Evolutionary conservation across 108 stramenopile genomes (phyloP).

Genomic region (Pseudonitzschia multiseries): DNA sequence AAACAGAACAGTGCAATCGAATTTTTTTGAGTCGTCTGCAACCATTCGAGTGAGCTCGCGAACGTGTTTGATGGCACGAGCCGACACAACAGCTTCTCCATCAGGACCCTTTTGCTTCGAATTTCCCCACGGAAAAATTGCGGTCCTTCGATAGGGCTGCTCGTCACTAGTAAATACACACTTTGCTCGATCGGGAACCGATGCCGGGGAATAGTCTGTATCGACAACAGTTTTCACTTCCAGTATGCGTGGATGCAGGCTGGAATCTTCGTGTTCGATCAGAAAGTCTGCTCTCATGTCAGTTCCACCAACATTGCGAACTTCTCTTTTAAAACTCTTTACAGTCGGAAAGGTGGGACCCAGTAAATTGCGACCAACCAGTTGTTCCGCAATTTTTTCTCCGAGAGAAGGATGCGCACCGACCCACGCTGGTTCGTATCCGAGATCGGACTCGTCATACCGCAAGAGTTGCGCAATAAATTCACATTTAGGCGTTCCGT

Average conservation of each 20-base stretch:
- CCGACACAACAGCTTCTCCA: slow-evolving; percentile 60
- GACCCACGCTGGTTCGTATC: slow-evolving; percentile 47
- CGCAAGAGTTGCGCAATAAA: slow-evolving; percentile 48
- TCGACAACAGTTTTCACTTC: slow-evolving; percentile 70
- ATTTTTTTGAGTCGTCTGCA: slow-evolving; percentile 12
- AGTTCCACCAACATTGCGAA: slow-evolving; percentile 38
- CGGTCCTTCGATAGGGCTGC: slow-evolving; percentile 44
- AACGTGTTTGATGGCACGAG: slow-evolving; percentile 66
- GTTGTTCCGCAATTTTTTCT: slow-evolving; percentile 49
- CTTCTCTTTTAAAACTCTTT: slow-evolving; percentile 31
- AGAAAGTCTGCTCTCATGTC: slow-evolving; percentile 54
- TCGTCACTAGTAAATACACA: slow-evolving; percentile 36
- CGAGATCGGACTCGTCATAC: slow-evolving; percentile 44
- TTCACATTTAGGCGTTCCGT: slow-evolving; percentile 58
- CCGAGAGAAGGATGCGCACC: slow-evolving; percentile 65
- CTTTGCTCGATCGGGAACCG: slow-evolving; percentile 30
- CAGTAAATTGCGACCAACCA: slow-evolving; percentile 40
- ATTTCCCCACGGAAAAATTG: slow-evolving; percentile 66
- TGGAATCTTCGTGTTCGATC: slow-evolving; percentile 34
- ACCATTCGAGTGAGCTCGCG: slow-evolving; percentile 47
- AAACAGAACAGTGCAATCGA: slow-evolving; percentile 48
- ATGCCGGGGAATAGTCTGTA: slow-evolving; percentile 43
- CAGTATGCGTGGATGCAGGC: slow-evolving; percentile 33
- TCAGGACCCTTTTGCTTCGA: slow-evolving; percentile 60
- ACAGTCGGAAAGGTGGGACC: slow-evolving; percentile 36